These are phyloP conservation scores for Cryptosporidium meleagridis DNA, from an alignment of 169 alveolate species.

Conservation along the genomic window DNA sequence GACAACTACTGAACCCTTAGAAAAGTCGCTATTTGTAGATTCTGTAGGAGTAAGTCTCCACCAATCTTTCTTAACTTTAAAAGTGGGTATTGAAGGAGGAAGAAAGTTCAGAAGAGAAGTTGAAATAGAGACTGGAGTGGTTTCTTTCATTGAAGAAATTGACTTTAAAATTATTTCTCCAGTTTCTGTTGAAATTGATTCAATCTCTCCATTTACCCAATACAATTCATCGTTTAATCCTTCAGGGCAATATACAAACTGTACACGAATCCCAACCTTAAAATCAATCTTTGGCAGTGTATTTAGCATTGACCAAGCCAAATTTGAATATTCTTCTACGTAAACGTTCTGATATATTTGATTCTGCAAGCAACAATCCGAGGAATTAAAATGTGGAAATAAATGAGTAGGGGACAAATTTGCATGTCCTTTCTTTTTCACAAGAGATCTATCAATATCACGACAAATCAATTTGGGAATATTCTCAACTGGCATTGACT, in stretches of 20 bases:
- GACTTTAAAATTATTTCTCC: constrained; percentile 45
- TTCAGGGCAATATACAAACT: constrained; percentile 1
- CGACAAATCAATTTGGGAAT: constrained; percentile 50
- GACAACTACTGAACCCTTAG: constrained; percentile 44
- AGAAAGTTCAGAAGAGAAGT: constrained; percentile 30
- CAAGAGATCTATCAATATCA: constrained; percentile 67
- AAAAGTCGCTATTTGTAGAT: neutral
- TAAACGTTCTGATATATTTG: constrained; percentile 59
- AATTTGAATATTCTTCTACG: constrained; percentile 45
- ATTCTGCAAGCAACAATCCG: constrained; percentile 56
- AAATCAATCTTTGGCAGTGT: constrained; percentile 54
- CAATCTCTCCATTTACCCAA: constrained; percentile 47
- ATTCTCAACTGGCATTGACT: constrained; percentile 26
- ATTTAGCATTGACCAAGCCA: constrained; percentile 27
- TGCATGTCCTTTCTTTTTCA: constrained; percentile 52
- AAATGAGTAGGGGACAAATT: constrained; percentile 64
- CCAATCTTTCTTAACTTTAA: constrained; percentile 31
- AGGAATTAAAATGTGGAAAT: constrained; percentile 55
- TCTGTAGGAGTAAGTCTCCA: constrained; percentile 56
- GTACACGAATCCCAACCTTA: constrained; percentile 33
- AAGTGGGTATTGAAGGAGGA: constrained; percentile 65
- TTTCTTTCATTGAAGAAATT: neutral
- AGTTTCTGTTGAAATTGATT: constrained; percentile 23
- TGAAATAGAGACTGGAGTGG: neutral
- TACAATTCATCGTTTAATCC: neutral